Percentiles rank a stretch among this genome's conserved stretches.
phyloP scores from a whole-genome alignment of 306 rosid genomes.

The Rosa multiflora region DNA sequence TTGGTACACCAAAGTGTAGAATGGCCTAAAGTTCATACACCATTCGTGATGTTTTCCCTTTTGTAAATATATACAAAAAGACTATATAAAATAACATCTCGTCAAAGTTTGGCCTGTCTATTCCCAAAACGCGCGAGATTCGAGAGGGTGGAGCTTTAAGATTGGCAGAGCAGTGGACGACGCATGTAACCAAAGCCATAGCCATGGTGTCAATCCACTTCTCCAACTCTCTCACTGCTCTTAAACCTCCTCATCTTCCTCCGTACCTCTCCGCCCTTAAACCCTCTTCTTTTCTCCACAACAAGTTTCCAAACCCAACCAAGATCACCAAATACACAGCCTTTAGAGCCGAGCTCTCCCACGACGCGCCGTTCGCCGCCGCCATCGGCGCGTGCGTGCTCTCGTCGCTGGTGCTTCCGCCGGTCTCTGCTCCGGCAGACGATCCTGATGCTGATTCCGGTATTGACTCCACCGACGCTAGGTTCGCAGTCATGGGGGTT shows the following conservation, averaged over 20 bases:
- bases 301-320: slow-evolving; percentile 16
- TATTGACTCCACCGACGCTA: slow-evolving; percentile 55
- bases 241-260: neutral
- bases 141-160: neutral
- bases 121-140: neutral
- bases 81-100: neutral
- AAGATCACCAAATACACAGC: slow-evolving; percentile 11
- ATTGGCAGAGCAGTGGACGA: neutral
- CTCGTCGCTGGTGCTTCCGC: slow-evolving; percentile 63
- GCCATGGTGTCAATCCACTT: slow-evolving; percentile 12
- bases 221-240: neutral
- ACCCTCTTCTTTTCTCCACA: neutral
- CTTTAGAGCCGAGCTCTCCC: slow-evolving; percentile 53
- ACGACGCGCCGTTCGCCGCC: slow-evolving; percentile 74
- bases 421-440: slow-evolving; percentile 21
- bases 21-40: too few relatives aligned
- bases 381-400: slow-evolving; percentile 89
- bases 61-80: too few relatives aligned
- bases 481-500: slow-evolving; percentile 80
- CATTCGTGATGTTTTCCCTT: too few relatives aligned
- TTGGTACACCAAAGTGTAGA: too few relatives aligned
- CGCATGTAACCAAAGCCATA: neutral
- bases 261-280: slow-evolving; percentile 4
- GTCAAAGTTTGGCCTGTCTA: neutral
- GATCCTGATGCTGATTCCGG: slow-evolving; percentile 48